Evolutionary conservation across 2,329 filamentous ascomycete species (phyloP), one percentile per base, ranked within the genome.

Genomic region (Xylariaceae sp.): DNA sequence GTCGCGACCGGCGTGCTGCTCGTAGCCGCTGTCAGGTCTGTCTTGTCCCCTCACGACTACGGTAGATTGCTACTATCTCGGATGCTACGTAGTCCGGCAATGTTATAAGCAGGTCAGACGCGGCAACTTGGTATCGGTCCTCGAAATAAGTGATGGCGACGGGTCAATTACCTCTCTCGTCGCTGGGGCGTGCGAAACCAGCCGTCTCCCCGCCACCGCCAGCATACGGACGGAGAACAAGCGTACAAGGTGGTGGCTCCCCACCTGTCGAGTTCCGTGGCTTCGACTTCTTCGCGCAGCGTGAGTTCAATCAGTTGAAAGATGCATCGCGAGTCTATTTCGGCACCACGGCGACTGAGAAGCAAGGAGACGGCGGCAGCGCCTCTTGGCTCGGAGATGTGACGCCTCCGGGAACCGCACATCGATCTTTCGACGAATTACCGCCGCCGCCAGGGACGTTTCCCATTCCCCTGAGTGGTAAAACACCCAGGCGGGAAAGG

Each of bases 331-430:
- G 59, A 3, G 60, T 61, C 16, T 67, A 66, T 48, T 66, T 65
- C 34, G 50, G 56, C 28, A 57, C 58, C 6, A 40, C 42, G 5
- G 38, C 18, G 33, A 45, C 56, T 11, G 53, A 42, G 40, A 57
- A 59, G 31, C 40, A 49, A 5, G 43, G 55, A 36, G 34, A 59
- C 11, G 61, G 62, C 13, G 34, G 34, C 13, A 38, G 16, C 1
- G 58, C 63, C 6, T 66, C 66, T 6, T 68, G 66, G 66, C 57
- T 68, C 28, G 63, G 66, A 22, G 66, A 68, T 47, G 63, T 61
- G 28, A 66, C 64, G 31, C 66, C 66, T 1, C 63, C 65, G 1
- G 46, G 55, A 13, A 64, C 55, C 5, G 60, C 64, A 49, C 62
- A 42, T 45, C 49, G 34, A 46, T 61, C 48, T 50, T 43, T 42